Evolutionary conservation across 345 rosid species (phyloP), one percentile per base, ranked within the genome.

Genomic region (Schrenkiella parvula): DNA sequence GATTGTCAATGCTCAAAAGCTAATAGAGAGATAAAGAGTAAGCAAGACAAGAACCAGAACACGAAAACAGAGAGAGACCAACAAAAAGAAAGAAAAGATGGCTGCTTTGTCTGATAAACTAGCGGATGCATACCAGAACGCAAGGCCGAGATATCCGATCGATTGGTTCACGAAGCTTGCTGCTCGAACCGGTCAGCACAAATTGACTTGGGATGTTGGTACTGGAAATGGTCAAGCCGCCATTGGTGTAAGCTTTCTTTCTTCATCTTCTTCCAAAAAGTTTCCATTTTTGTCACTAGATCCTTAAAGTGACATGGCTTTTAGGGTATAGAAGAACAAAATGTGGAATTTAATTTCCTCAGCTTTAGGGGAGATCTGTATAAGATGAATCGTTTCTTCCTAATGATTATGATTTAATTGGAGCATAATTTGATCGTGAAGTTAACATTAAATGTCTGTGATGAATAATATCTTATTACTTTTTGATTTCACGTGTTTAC

Each of bases 181-280:
- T 4, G 71, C 80, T 74, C 82, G 68, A 70, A 84, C 83, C 66
- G 71, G 70, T 72, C 79, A 42, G 13, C 96, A 82, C 64, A 70
- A 76, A 18, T 44, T 81, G 13, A 89, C 96, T 75, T 85, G 85
- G 88, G 91, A 88, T 66, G 89, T 75, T 29, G 91, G 90, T 78
- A 80, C 85, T 2, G 86, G 96, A 64, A 86, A 81, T 32, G 96
- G 96, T 57, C 92, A 87, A 78, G 92, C 92, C 3, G 76, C 88
- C 51, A 41, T 74, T 55, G 82, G 84, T 51, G 92, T 89, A 19
- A 68, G 81, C 76, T 46, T 65, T 59, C 76, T 46, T 64, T 58
- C 72, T 58, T 64, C 58, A 8, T 29, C 35, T 32, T 38, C 48
- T 68, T 32, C 61, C 53, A 5, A 50, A 47, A 19, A 55, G 15